Evolutionary conservation across 208 protist species (phyloP).

Genomic region (Crithidia thermophila): DNA sequence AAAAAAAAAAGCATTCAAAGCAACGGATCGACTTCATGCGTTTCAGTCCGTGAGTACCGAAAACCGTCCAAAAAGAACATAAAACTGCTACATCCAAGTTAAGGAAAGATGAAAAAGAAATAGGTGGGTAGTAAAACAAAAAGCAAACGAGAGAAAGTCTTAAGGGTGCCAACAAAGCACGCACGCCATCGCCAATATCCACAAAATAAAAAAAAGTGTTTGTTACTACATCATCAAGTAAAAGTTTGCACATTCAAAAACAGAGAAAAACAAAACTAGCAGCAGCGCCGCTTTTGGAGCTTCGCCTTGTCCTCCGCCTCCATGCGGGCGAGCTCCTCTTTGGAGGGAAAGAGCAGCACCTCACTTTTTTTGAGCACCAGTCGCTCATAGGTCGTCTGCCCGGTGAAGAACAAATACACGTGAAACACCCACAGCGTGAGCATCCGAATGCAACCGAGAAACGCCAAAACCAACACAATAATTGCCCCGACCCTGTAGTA

Average conservation of each 20-base stretch:
- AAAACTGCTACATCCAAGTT: neutral
- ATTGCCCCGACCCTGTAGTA: constrained; percentile 69
- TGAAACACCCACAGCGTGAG: constrained; percentile 69
- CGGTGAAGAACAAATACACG: constrained; percentile 36
- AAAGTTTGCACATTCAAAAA: no score
- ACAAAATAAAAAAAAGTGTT: neutral
- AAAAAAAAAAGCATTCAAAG: no score
- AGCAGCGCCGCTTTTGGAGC: neutral
- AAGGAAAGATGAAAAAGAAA: constrained; percentile 11
- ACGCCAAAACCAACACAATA: constrained; percentile 39
- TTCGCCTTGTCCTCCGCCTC: neutral
- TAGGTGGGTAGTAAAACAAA: constrained; percentile 2
- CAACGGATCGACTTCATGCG: no score
- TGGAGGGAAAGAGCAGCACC: neutral
- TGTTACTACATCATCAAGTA: no score
- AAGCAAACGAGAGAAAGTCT: neutral
- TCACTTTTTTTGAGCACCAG: constrained; percentile 20
- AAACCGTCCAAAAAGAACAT: constrained; percentile 7
- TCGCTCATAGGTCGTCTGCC: constrained; percentile 63
- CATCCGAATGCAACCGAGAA: constrained; percentile 39
- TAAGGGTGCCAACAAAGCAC: neutral
- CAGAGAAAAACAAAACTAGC: constrained; percentile 1
- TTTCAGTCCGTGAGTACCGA: no score
- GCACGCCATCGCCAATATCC: neutral
- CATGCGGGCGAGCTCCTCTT: neutral